phyloP scores from a whole-genome alignment of 1,284 basidiomycete genomes.

The Athelia psychrophila region DNA sequence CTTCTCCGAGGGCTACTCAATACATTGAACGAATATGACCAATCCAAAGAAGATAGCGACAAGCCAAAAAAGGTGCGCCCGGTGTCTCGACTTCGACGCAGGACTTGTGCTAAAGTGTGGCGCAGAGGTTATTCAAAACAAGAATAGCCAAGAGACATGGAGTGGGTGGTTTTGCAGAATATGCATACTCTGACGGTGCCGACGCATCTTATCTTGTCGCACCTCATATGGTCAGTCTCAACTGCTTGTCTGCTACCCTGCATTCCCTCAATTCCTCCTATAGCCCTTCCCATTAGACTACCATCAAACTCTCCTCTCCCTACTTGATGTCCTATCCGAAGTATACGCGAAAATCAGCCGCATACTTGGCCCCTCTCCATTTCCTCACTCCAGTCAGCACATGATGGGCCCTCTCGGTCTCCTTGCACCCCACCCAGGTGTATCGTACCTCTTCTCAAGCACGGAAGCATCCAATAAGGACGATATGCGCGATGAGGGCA shows the following conservation, averaged over 20 bases:
- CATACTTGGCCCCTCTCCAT: conserved; percentile 74
- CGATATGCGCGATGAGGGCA: conserved; percentile 42
- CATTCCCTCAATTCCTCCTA: conserved; percentile 1
- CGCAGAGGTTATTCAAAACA: conserved; percentile 58
- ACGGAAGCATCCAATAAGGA: background rate
- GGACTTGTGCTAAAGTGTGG: background rate
- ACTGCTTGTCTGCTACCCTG: conserved; percentile 4
- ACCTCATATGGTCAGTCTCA: conserved; percentile 64
- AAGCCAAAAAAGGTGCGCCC: conserved; percentile 69
- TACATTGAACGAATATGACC: conserved; percentile 75
- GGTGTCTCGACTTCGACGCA: background rate
- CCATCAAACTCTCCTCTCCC: conserved; percentile 80
- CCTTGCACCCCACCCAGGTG: conserved; percentile 72
- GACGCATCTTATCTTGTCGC: conserved; percentile 72
- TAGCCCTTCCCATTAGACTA: conserved; percentile 86
- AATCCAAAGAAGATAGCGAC: conserved; percentile 76
- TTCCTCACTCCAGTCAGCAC: conserved; percentile 59
- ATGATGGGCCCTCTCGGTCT: conserved; percentile 77
- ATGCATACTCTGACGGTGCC: conserved; percentile 56
- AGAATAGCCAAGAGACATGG: conserved; percentile 50
- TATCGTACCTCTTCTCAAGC: conserved; percentile 71
- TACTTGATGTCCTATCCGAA: conserved; percentile 84
- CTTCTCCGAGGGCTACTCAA: conserved; percentile 71
- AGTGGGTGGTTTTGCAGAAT: conserved; percentile 53
- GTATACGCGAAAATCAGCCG: conserved; percentile 82